phyloP scores from a whole-genome alignment of 2,329 filamentous ascomycete genomes.

The Paecilomyces sp. region DNA sequence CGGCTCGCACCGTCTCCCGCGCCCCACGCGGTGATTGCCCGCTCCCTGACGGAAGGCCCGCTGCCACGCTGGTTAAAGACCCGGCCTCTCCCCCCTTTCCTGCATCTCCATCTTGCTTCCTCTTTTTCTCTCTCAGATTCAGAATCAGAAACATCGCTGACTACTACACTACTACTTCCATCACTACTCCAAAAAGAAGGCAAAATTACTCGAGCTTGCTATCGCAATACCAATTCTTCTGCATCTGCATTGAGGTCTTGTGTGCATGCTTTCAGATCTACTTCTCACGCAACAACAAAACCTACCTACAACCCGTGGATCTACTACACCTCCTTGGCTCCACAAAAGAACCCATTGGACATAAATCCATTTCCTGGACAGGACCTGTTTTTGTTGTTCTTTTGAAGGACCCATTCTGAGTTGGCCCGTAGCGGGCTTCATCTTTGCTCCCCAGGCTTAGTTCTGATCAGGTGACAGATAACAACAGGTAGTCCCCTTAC shows the following conservation, averaged over 20 bases:
- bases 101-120: constrained; percentile 2
- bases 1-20: neutral
- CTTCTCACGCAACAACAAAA: neutral
- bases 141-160: constrained; percentile 2
- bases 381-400: constrained; percentile 16
- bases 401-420: constrained; percentile 4
- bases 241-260: neutral
- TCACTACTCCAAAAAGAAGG: neutral
- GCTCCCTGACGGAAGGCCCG: neutral
- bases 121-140: neutral
- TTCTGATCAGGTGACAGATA: constrained; percentile 20
- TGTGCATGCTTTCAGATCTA: neutral
- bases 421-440: constrained; percentile 4
- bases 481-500: constrained; percentile 37
- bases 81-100: constrained; percentile 4
- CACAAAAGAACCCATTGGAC: constrained; percentile 3
- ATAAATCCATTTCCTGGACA: constrained; percentile 10
- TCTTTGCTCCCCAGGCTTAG: constrained; percentile 13
- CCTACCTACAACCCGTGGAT: constrained; percentile 7
- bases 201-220: neutral
- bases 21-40: constrained; percentile 2
- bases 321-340: constrained; percentile 1
- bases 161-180: neutral
- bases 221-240: neutral
- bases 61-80: constrained; percentile 5